Conservation (phyloP, 2,329 filamentous ascomycete species). For the Ceratocystis smalleyi region DNA sequence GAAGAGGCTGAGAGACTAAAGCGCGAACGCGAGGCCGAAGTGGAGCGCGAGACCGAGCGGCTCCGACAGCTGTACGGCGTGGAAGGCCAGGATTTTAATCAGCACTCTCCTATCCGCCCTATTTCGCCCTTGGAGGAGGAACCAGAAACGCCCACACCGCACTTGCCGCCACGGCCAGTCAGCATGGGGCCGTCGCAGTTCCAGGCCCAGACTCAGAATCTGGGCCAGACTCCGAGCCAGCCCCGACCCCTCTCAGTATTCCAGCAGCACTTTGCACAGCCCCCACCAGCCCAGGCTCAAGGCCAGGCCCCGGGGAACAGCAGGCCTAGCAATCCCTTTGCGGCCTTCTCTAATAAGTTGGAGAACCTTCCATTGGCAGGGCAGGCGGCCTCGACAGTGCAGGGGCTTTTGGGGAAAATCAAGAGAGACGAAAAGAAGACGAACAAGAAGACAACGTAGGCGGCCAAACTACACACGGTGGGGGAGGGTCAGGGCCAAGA, state of each 20-base stretch:
- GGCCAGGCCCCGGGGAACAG: background rate
- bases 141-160: constrained; percentile 5
- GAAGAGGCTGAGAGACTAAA: constrained; percentile 34
- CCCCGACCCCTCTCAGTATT: constrained; percentile 22
- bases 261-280: constrained; percentile 20
- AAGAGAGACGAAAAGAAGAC: constrained; percentile 29
- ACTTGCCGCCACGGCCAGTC: constrained; percentile 30
- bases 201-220: constrained; percentile 8
- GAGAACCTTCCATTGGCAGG: constrained; percentile 7
- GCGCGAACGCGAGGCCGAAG: constrained; percentile 50
- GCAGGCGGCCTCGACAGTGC: constrained; percentile 30
- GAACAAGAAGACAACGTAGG: constrained; percentile 33
- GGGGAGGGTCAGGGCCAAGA: constrained; percentile 20
- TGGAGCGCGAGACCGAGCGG: constrained; percentile 71
- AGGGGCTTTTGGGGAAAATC: constrained; percentile 28
- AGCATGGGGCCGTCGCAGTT: constrained; percentile 22
- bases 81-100: constrained; percentile 28
- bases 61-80: constrained; percentile 54
- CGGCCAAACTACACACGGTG: constrained; percentile 21
- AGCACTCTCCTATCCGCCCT: constrained; percentile 17
- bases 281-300: constrained; percentile 17
- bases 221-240: constrained; percentile 14
- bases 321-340: background rate
- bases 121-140: constrained; percentile 19
- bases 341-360: constrained; percentile 1